phyloP scores from a whole-genome alignment of 768 basidiomycete species.

The Trametopsis cervina region DNA sequence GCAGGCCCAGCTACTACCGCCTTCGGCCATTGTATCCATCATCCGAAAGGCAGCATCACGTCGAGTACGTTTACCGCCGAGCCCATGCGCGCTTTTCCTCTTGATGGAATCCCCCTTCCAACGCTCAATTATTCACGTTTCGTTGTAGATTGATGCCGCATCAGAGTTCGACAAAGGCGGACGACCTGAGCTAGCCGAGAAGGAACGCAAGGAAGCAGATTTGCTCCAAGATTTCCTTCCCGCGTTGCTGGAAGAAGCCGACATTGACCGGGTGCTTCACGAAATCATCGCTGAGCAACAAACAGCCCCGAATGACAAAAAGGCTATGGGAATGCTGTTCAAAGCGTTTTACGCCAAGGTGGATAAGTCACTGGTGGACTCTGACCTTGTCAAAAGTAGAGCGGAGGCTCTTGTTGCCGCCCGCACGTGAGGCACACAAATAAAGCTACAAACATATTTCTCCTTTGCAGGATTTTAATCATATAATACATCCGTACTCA shows the following conservation, averaged over 20 bases:
- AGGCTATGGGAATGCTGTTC: constrained; percentile 41
- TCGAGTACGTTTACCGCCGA: constrained; percentile 39
- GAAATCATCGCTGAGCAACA: constrained; percentile 29
- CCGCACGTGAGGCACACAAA: background rate
- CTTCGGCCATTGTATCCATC: constrained; percentile 43
- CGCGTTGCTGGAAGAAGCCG: constrained; percentile 45
- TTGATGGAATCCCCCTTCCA: background rate
- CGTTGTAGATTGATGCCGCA: constrained; percentile 51
- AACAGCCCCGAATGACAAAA: constrained; percentile 27
- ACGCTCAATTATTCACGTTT: constrained; percentile 4
- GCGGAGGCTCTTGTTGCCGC: constrained; percentile 24
- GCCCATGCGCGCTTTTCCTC: background rate
- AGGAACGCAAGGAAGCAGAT: constrained; percentile 51
- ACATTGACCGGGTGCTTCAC: constrained; percentile 46
- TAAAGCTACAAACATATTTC: background rate
- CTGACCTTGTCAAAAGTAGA: constrained; percentile 48
- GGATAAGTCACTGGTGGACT: constrained; percentile 53
- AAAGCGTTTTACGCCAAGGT: constrained; percentile 58
- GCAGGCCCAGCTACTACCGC: constrained; percentile 34
- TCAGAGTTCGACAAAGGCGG: constrained; percentile 46
- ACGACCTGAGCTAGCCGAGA: constrained; percentile 59
- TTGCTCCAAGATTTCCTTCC: constrained; percentile 53
- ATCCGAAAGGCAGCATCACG: constrained; percentile 51
- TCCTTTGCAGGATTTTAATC: background rate
- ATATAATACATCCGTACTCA: background rate